Percentiles rank a stretch among this genome's conserved stretches.
Evolutionary conservation across 2,329 filamentous ascomycete species (phyloP).

Genomic region (Mariannaea elegans): DNA sequence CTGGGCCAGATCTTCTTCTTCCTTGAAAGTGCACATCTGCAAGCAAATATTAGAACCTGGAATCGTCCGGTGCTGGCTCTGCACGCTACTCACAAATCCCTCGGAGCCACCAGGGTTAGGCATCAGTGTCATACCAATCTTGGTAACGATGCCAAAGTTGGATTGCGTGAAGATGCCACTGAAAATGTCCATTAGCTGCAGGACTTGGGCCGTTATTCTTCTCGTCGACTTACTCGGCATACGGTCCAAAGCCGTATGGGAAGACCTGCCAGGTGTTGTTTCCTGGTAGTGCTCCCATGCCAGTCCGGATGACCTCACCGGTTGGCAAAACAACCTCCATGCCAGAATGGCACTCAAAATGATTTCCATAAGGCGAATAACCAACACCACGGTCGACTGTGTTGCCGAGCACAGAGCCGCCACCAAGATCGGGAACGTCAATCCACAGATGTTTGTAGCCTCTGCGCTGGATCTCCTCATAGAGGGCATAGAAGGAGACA

Average conservation of each 20-base stretch:
- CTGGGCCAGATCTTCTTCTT: conserved; percentile 7
- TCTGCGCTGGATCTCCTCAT: conserved; percentile 10
- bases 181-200: too few relatives aligned
- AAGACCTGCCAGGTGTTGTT: conserved; percentile 22
- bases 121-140: conserved; percentile 20
- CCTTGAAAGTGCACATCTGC: conserved; percentile 7
- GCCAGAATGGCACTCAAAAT: conserved; percentile 17
- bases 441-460: conserved; percentile 17
- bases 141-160: conserved; percentile 19
- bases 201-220: conserved; percentile 17
- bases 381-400: conserved; percentile 15
- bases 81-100: too few relatives aligned
- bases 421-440: conserved; percentile 16
- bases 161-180: conserved; percentile 20
- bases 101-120: conserved; percentile 1
- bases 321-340: conserved; percentile 21
- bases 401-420: conserved; percentile 19
- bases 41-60: conserved; percentile 20
- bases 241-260: too few relatives aligned
- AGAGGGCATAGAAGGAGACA: conserved; percentile 11
- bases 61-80: conserved; percentile 3
- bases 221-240: conserved; percentile 5
- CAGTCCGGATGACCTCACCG: conserved; percentile 18
- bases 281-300: conserved; percentile 21
- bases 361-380: conserved; percentile 19